Percentiles rank a stretch among this genome's conserved stretches.
Evolutionary conservation across 176 grass and related monocot species (phyloP).

Genomic region (Juncus inflexus): DNA sequence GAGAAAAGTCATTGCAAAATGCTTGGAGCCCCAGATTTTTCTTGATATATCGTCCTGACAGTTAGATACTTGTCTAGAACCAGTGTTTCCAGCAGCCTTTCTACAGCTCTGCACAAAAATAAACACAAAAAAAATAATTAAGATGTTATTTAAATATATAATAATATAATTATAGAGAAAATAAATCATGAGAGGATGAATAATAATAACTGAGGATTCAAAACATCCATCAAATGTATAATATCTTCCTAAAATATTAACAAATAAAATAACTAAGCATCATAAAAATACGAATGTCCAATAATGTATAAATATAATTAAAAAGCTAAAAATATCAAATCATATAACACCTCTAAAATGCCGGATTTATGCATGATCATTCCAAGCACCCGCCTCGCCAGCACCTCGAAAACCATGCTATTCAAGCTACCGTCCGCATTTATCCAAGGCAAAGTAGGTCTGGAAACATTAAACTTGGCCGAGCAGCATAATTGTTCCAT

Average conservation of each 20-base stretch:
- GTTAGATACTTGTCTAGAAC: constrained; percentile 46
- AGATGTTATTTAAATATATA: too few species aligned
- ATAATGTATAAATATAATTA: too few species aligned
- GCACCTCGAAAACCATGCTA: constrained; percentile 58
- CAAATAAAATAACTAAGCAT: constrained; percentile 11
- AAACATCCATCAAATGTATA: constrained; percentile 68
- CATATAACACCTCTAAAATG: constrained; percentile 55
- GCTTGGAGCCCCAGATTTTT: constrained; percentile 35
- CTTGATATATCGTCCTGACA: constrained; percentile 41
- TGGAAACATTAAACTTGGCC: constrained; percentile 17
- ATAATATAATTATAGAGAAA: background rate
- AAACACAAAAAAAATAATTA: constrained; percentile 13
- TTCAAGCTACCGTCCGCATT: constrained; percentile 91
- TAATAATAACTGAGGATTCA: constrained; percentile 80
- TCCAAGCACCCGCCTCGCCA: constrained; percentile 70
- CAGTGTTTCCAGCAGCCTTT: constrained; percentile 59
- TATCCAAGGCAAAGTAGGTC: constrained; percentile 88
- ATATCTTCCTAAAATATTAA: constrained; percentile 68
- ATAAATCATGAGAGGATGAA: constrained; percentile 1
- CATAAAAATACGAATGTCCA: background rate
- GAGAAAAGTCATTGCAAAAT: constrained; percentile 50
- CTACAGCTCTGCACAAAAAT: constrained; percentile 59
- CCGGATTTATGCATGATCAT: constrained; percentile 81
- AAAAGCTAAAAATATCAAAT: too few species aligned
- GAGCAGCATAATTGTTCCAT: constrained; percentile 1